phyloP scores from a whole-genome alignment of 2,329 filamentous ascomycete species.

The Emmonsiellopsis sp. region DNA sequence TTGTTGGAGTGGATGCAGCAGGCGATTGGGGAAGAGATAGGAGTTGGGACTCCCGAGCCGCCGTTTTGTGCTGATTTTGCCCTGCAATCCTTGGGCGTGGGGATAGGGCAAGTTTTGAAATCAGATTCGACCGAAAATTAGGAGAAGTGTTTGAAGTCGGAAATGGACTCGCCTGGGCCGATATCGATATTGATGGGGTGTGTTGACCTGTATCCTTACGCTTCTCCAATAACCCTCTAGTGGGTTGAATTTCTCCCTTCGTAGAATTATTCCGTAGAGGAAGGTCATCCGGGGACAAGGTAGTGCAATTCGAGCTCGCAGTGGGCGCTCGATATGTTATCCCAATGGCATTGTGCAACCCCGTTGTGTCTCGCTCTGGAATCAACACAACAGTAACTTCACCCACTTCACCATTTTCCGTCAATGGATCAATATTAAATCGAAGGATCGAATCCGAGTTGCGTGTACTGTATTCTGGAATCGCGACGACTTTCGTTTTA shows the following conservation, averaged over 20 bases:
- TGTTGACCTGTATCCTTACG: neutral
- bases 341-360: conserved; percentile 57
- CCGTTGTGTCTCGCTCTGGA: conserved; percentile 48
- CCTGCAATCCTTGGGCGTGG: neutral
- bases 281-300: neutral
- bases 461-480: conserved; percentile 35
- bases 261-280: neutral
- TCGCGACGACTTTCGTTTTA: conserved; percentile 33
- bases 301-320: conserved; percentile 1
- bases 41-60: neutral
- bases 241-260: neutral
- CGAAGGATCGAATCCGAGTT: conserved; percentile 34
- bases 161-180: neutral
- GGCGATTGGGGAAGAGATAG: neutral
- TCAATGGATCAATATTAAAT: conserved; percentile 47
- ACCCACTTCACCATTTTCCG: conserved; percentile 47
- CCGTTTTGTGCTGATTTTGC: neutral
- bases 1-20: neutral
- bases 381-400: conserved; percentile 66
- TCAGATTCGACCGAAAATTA: neutral
- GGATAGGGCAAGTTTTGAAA: neutral
- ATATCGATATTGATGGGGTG: neutral
- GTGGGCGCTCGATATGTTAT: conserved; percentile 61
- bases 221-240: neutral
- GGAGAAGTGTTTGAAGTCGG: neutral